Conservation (phyloP, 306 rosid genomes). For the Sicyos edulis region DNA sequence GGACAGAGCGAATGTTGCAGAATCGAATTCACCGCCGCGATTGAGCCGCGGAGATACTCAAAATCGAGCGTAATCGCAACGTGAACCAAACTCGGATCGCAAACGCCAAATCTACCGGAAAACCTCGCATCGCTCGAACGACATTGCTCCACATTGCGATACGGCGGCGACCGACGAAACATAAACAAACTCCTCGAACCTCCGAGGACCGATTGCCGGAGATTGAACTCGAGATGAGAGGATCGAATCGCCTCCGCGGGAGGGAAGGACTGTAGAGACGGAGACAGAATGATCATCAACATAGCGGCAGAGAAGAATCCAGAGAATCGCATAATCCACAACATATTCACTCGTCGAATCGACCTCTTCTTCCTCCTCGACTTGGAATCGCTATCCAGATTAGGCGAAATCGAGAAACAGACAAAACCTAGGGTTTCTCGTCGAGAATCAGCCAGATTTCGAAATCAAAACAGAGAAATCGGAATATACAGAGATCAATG, state of each 20-base stretch:
- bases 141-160: slow-evolving; percentile 56
- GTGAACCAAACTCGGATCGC: slow-evolving; percentile 58
- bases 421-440: slow-evolving; percentile 35
- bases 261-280: slow-evolving; percentile 61
- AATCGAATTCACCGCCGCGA: slow-evolving; percentile 75
- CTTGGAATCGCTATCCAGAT: slow-evolving; percentile 25
- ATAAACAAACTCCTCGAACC: slow-evolving; percentile 29
- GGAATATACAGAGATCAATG: not conserved
- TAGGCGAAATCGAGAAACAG: slow-evolving; percentile 16
- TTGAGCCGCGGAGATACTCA: slow-evolving; percentile 73
- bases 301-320: slow-evolving; percentile 58
- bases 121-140: slow-evolving; percentile 15
- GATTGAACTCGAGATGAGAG: slow-evolving; percentile 31
- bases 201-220: slow-evolving; percentile 23
- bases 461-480: not conserved
- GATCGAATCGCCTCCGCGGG: slow-evolving; percentile 78
- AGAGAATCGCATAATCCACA: slow-evolving; percentile 49
- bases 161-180: slow-evolving; percentile 43
- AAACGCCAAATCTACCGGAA: slow-evolving; percentile 25
- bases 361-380: slow-evolving; percentile 29
- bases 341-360: slow-evolving; percentile 31
- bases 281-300: slow-evolving; percentile 51
- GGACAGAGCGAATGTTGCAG: slow-evolving; percentile 57
- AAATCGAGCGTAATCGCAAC: slow-evolving; percentile 70
- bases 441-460: slow-evolving; percentile 38